Evolutionary conservation across 352 stramenopile species (phyloP).

Genomic region (Globisporangium camurandrum): DNA sequence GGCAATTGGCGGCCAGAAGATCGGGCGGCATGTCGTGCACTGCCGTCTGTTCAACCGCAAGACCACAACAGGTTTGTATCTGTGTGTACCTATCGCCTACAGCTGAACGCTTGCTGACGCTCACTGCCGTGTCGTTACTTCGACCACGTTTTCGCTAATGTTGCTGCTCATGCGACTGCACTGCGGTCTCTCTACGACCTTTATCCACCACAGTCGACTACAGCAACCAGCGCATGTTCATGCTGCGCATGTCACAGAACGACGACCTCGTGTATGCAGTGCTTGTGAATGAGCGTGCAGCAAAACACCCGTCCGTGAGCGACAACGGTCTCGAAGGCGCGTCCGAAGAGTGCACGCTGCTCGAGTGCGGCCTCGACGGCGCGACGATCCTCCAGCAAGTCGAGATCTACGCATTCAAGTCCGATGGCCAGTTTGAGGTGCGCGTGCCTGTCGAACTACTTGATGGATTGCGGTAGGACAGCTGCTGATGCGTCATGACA

Average conservation of each 20-base stretch:
- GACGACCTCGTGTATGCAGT: slow-evolving; percentile 82
- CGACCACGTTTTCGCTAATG: too few species aligned
- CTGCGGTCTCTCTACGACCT: slow-evolving; percentile 3
- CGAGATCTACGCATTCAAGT: slow-evolving; percentile 87
- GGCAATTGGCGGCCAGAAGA: slow-evolving; percentile 68
- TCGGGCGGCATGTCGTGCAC: slow-evolving; percentile 76
- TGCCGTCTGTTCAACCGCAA: slow-evolving; percentile 86
- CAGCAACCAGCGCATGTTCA: slow-evolving; percentile 86
- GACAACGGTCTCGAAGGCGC: slow-evolving; percentile 70
- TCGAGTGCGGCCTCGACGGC: slow-evolving; percentile 78
- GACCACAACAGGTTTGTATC: slow-evolving; percentile 42
- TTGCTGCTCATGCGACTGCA: background rate
- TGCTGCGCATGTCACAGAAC: slow-evolving; percentile 86
- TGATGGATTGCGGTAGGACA: too few species aligned
- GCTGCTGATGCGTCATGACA: too few species aligned
- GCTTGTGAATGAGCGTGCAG: slow-evolving; percentile 67
- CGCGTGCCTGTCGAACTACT: background rate
- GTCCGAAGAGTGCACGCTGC: slow-evolving; percentile 70
- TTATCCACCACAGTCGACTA: slow-evolving; percentile 40
- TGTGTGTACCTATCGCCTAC: background rate
- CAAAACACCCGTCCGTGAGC: slow-evolving; percentile 38
- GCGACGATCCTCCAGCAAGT: slow-evolving; percentile 84
- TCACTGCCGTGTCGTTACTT: background rate
- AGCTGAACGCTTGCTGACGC: background rate
- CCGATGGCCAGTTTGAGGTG: slow-evolving; percentile 81